A percentile compares a stretch with the other conserved stretches of the same genome.
Conservation (phyloP, 2,329 filamentous ascomycete species). For the Remersonia thermophila region DNA sequence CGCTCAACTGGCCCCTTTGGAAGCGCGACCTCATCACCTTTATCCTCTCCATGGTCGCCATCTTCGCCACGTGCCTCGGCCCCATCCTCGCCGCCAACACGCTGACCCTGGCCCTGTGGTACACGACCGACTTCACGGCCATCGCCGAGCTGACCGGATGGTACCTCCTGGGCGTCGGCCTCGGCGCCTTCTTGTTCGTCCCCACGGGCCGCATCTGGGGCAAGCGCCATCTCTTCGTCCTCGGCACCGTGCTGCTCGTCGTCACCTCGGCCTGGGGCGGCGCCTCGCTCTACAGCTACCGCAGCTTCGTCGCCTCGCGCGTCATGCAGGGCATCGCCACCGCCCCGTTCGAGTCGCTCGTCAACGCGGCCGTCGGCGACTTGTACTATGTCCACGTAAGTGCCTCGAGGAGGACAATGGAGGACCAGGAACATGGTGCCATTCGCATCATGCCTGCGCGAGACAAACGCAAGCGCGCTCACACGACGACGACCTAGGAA, state of each 20-base stretch:
- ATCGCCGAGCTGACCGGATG: conserved; percentile 78
- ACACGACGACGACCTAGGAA: conserved; percentile 34
- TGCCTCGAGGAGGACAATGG: too few relatives aligned
- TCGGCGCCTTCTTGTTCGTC: conserved; percentile 74
- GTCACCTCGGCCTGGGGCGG: conserved; percentile 69
- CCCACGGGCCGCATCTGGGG: conserved; percentile 84
- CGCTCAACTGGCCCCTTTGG: conserved; percentile 76
- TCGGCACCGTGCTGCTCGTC: conserved; percentile 64
- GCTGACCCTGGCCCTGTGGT: conserved; percentile 58
- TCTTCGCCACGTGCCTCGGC: conserved; percentile 74
- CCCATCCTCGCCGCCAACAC: conserved; percentile 85
- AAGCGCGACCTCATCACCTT: conserved; percentile 69
- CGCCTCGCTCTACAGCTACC: conserved; percentile 53
- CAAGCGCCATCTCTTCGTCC: conserved; percentile 75
- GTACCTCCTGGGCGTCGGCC: conserved; percentile 70
- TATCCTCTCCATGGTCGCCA: conserved; percentile 64
- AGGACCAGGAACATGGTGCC: neutral
- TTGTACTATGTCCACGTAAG: conserved; percentile 77
- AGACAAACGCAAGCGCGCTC: neutral
- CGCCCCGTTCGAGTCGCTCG: conserved; percentile 79
- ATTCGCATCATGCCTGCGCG: too few relatives aligned
- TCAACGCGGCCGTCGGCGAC: conserved; percentile 83
- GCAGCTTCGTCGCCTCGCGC: conserved; percentile 62
- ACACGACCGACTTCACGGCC: conserved; percentile 54
- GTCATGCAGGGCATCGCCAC: conserved; percentile 77